Evolutionary conservation across 176 grass and related monocot genomes (phyloP).

Genomic region (Saccharum spontaneum): DNA sequence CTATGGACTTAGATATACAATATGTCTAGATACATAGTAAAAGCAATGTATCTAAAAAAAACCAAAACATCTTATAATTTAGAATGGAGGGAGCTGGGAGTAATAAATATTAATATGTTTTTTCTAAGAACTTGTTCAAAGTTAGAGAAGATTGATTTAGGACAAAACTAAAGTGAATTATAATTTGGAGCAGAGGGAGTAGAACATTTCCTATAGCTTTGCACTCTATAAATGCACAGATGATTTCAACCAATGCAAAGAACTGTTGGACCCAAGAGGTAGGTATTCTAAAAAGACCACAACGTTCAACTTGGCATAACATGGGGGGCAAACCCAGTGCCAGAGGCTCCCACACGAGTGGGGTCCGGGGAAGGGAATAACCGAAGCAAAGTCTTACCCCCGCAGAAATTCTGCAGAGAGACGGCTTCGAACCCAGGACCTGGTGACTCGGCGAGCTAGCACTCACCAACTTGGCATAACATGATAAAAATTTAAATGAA

Average conservation of each 20-base stretch:
- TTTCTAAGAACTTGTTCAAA: neutral
- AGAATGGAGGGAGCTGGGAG: too few species aligned
- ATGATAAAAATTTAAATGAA: neutral
- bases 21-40: too few species aligned
- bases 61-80: too few species aligned
- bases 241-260: neutral
- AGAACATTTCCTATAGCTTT: neutral
- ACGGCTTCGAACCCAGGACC: too few species aligned
- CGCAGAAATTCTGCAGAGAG: too few species aligned
- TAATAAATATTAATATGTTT: too few species aligned
- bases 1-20: too few species aligned
- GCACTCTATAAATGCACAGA: neutral
- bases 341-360: too few species aligned
- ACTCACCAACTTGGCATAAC: neutral
- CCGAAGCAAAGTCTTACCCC: too few species aligned
- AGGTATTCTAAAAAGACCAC: neutral
- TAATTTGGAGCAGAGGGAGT: neutral
- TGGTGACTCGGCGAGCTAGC: too few species aligned
- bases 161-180: neutral
- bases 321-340: neutral
- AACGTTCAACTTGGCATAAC: neutral
- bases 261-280: neutral
- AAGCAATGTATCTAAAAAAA: too few species aligned
- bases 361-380: too few species aligned
- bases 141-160: neutral